These are phyloP conservation scores for Parsonsia alboflavescens DNA, from an alignment of 257 asterid species.

Conservation along the genomic window DNA sequence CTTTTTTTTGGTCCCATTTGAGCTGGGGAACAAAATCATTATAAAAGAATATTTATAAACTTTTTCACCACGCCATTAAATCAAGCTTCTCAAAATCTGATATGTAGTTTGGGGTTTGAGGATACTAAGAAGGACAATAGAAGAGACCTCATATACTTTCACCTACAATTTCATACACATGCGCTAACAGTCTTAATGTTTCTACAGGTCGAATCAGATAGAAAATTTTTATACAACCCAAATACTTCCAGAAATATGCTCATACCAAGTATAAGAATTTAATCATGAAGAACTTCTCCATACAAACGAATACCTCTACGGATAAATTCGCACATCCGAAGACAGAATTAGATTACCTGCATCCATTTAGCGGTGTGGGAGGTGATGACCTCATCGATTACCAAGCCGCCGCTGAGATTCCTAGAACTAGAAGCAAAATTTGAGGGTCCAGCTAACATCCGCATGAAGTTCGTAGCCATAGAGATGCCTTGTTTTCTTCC, in stretches of 20 bases:
- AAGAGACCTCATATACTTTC: not conserved
- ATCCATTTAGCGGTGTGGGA: constrained; percentile 85
- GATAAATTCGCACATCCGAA: not conserved
- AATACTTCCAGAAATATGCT: not conserved
- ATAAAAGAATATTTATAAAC: not conserved
- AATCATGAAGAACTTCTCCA: not conserved
- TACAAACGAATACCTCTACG: not conserved
- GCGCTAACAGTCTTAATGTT: not conserved
- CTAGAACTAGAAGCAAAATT: constrained; percentile 29
- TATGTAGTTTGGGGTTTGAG: not conserved
- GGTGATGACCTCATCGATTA: constrained; percentile 44
- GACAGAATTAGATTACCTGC: constrained; percentile 44
- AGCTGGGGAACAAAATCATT: not conserved
- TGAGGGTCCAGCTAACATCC: constrained; percentile 37
- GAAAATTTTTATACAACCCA: too few relatives aligned
- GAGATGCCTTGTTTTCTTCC: constrained; percentile 40
- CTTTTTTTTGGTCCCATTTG: not conserved
- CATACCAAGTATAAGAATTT: not conserved
- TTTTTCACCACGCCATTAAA: not conserved
- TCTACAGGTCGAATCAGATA: not conserved
- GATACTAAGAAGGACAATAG: not conserved
- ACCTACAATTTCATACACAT: not conserved
- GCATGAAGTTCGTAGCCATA: constrained; percentile 42
- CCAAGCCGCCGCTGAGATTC: constrained; percentile 38
- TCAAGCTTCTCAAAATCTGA: not conserved